A percentile compares a stretch with the other conserved stretches of the same genome.
phyloP scores from a whole-genome alignment of 2,329 filamentous ascomycete genomes.

The Zymoseptoria tritici region DNA sequence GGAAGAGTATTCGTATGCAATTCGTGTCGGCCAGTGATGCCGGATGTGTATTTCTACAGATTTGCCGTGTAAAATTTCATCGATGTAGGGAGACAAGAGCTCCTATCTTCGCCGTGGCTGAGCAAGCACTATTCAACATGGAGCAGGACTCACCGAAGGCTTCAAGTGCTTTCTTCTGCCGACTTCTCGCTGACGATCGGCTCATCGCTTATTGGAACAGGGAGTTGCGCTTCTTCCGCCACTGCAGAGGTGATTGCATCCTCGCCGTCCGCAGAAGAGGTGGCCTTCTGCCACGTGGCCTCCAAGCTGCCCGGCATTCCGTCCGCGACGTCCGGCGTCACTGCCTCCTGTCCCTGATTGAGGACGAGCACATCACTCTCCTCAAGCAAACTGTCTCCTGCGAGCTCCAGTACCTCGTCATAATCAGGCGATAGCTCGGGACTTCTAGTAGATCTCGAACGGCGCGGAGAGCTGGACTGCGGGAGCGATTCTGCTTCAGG shows the following conservation, averaged over 20 bases:
- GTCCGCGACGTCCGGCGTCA: neutral
- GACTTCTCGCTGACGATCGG: neutral
- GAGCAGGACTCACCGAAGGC: neutral
- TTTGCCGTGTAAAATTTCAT: neutral
- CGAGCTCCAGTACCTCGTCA: conserved; percentile 6
- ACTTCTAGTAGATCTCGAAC: conserved; percentile 5
- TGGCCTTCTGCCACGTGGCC: conserved; percentile 16
- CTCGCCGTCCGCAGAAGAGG: neutral
- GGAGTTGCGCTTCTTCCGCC: neutral
- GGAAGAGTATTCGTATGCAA: neutral
- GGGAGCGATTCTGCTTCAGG: conserved; percentile 24
- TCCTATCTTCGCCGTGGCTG: neutral
- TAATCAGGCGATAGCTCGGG: conserved; percentile 10
- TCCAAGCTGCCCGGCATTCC: conserved; percentile 10
- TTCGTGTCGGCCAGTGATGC: neutral
- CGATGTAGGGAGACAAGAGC: neutral
- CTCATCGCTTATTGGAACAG: neutral
- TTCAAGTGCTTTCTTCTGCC: neutral
- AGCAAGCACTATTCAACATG: neutral
- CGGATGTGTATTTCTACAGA: neutral
- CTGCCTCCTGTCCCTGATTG: conserved; percentile 8
- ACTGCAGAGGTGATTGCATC: neutral
- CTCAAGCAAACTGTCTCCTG: conserved; percentile 11
- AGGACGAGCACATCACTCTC: conserved; percentile 16
- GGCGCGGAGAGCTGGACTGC: neutral